A percentile compares a stretch with the other conserved stretches of the same genome.
Conservation (phyloP, 495 filamentous ascomycete species). For the Penicillium subrubescens region DNA sequence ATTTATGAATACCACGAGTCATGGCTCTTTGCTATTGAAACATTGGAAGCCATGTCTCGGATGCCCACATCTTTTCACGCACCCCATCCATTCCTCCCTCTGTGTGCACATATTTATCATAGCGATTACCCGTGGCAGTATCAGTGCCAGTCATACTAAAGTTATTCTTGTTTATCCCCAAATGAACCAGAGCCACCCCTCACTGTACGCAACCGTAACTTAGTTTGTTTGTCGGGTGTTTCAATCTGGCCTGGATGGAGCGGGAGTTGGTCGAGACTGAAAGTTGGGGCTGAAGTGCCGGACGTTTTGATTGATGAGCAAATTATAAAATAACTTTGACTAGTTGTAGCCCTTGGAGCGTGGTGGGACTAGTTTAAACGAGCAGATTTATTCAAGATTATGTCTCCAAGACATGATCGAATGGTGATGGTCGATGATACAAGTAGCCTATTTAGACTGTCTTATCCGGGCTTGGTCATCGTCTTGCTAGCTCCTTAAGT, state of each 20-base stretch:
- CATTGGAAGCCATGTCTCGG: conserved; percentile 11
- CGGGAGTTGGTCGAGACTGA: not conserved
- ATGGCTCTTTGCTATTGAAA: not conserved
- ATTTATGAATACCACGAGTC: conserved; percentile 14
- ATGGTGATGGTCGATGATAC: not conserved
- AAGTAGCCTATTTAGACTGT: not conserved
- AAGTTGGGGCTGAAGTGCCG: not conserved
- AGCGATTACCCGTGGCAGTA: not conserved
- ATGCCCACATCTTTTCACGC: conserved; percentile 8
- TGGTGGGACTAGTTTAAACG: not conserved
- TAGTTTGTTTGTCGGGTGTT: conserved; percentile 23
- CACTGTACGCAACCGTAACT: conserved; percentile 16
- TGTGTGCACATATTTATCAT: conserved; percentile 12
- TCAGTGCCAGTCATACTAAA: conserved; percentile 9
- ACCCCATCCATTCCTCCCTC: not conserved
- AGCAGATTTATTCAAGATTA: not conserved
- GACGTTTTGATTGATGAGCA: not conserved
- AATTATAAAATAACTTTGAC: not conserved
- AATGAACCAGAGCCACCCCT: not conserved
- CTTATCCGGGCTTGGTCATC: no score
- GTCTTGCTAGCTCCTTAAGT: no score
- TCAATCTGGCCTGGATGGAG: conserved; percentile 13
- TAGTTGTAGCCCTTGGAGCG: not conserved
- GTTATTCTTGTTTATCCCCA: not conserved
- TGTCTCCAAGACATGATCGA: not conserved